phyloP scores from a whole-genome alignment of 768 basidiomycete species.

The Auricularia cornea region DNA sequence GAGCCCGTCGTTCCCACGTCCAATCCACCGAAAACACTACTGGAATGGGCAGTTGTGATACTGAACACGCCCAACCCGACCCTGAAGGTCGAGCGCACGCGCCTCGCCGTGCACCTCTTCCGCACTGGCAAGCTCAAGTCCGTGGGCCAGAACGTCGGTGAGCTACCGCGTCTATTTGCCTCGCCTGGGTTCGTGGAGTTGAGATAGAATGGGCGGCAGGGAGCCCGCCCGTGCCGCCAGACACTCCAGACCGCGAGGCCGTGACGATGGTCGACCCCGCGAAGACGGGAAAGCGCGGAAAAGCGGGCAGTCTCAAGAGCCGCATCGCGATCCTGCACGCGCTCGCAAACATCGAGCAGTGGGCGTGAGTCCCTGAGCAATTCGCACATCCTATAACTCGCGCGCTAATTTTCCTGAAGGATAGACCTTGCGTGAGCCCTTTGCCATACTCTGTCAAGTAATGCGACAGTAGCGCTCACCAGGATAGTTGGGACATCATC shows the following conservation, averaged over 20 bases:
- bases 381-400: background rate
- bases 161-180: background rate
- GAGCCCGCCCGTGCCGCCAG: conserved; percentile 46
- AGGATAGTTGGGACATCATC: conserved; percentile 70
- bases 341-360: conserved; percentile 79
- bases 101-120: conserved; percentile 60
- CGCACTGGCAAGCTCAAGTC: conserved; percentile 59
- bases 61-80: conserved; percentile 65
- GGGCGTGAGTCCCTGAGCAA: conserved; percentile 72
- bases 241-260: conserved; percentile 53
- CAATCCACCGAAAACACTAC: conserved; percentile 53
- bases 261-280: conserved; percentile 50
- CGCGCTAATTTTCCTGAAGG: background rate
- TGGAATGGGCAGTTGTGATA: conserved; percentile 73
- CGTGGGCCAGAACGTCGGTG: conserved; percentile 40
- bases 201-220: conserved; percentile 17
- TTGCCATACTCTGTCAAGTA: no score
- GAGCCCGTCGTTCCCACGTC: conserved; percentile 38
- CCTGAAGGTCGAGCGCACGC: conserved; percentile 61
- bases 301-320: conserved; percentile 41
- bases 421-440: conserved; percentile 12
- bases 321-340: conserved; percentile 72
- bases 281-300: conserved; percentile 46
- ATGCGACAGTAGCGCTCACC: background rate
- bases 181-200: no score